Evolutionary conservation across 116 monocot genomes (phyloP), one percentile per base, ranked within the genome.

Genomic region (Cymodocea nodosa): DNA sequence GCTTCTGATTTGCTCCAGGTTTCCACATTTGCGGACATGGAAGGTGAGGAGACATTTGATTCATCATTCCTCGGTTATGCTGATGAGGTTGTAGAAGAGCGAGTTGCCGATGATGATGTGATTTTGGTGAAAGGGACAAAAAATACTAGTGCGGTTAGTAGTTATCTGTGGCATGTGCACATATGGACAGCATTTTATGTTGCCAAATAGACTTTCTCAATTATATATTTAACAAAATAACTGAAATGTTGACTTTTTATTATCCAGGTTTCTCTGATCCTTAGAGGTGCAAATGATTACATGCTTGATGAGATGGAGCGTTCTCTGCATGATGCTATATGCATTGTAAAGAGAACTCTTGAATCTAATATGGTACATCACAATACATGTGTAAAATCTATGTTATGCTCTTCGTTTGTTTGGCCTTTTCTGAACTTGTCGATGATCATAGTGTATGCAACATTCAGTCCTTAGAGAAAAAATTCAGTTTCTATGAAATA

Each of bases 281-380:
- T 97, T 34, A 87, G 97, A 70, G 97, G 97, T 53, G 88, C 97
- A 30, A 97, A 91, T 78, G 97, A 97, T 66, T 91, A 72, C 71
- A 87, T 97, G 87, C 91, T 90, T 64, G 97, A 97, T 79, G 97
- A 97, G 74, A 91, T 97, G 81, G 91, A 91, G 68, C 73, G 97
- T 24, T 81, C 97, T 17, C 78, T 97, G 78, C 97, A 97, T 75
- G 97, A 97, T 79, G 91, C 91, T 7, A 22, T 91, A 35, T 85
- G 83, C 73, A 91, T 88, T 65, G 97, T 97, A 56, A 97, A 97
- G 85, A 85, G 97, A 76, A 91, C 88, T 11, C 78, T 97, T 2
- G 97, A 97, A 50, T 97, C 97, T 0, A 89, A 86, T 73, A 68
- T 66, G 84, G 97, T 97, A 91, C 72, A 54, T 66, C 34, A 6